Base-by-base conservation (phyloP, 2,329 filamentous ascomycete species). In the Pseudogymnoascus sp. region DNA sequence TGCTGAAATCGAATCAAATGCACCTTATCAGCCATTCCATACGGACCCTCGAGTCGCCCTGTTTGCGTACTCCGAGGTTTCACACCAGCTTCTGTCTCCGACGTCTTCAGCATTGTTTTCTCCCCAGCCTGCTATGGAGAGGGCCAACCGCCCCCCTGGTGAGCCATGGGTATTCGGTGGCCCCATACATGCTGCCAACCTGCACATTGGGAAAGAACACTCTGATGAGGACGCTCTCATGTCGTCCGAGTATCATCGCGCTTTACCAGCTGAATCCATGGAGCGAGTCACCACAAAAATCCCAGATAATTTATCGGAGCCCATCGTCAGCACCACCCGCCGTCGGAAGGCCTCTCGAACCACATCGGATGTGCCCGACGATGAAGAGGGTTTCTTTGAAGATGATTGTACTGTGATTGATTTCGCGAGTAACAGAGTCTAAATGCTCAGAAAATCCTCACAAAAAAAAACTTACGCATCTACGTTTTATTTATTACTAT, bases 1-100 rank as follows among this genome's bases (percentile, higher is more conserved):
- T 66, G 91, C 91, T 5, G 92, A 97, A 77, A 95, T 96, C 67
- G 94, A 99, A 72, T 96, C 93, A 1, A 97, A 93, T 71, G 90
- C 92, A 4, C 91, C 93, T 2, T 97, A 96, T 69, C 92, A 96
- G 70, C 93, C 94, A 1, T 97, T 97, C 77, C 93, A 97, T 73
- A 94, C 92, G 0, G 92, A 97, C 71, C 84, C 86, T 62, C 85
- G 93, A 2, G 90, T 97, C 49, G 84, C 82, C n/a, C 79, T 97
- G 28, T 89, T 86, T 67, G 82, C 91, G 42, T 90, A 88, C 71
- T 75, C 64, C 2, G 35, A 25, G 19, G 19, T 25, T 16, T n/a
- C 33, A 25, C 58, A 60, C 49, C 49, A 55, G 5, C 49, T 38
- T 38, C 35, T 38, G 2, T 60, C 58, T 39, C 58, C 38, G 12